Conservation (phyloP, 306 rosid genomes). For the Elaeagnus macrophylla region DNA sequence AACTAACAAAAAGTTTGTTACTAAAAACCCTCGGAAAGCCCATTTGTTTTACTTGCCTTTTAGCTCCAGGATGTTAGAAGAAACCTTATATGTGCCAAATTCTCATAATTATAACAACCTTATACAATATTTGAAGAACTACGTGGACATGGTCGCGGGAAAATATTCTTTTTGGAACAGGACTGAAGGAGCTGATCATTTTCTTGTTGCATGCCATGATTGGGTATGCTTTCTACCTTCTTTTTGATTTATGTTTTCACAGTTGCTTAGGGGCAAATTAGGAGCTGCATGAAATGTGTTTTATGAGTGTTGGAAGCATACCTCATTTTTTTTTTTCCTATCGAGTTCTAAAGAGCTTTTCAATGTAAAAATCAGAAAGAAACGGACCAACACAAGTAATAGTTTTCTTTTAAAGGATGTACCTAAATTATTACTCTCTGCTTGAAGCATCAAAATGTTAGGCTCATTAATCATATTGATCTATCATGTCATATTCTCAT, state of each 20-base stretch:
- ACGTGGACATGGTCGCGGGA: slow-evolving; percentile 42
- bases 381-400: not conserved
- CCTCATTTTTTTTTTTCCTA: no score
- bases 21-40: slow-evolving; percentile 54
- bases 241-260: slow-evolving; percentile 6
- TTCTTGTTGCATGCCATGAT: slow-evolving; percentile 94
- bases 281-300: not conserved
- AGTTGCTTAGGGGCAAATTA: not conserved
- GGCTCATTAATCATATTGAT: not conserved
- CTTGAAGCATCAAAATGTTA: not conserved
- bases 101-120: slow-evolving; percentile 65
- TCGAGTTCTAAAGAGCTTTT: no score
- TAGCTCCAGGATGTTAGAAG: slow-evolving; percentile 74
- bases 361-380: no score
- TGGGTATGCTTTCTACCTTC: slow-evolving; percentile 52
- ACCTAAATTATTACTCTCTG: no score
- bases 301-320: no score
- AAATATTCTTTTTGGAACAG: slow-evolving; percentile 86
- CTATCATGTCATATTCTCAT: slow-evolving; percentile 10
- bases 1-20: slow-evolving; percentile 55
- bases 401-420: no score
- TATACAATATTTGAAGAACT: slow-evolving; percentile 49
- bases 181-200: slow-evolving; percentile 85
- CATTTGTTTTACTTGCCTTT: slow-evolving; percentile 92
- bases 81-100: slow-evolving; percentile 49